Percentiles rank a stretch among this genome's conserved stretches.
Evolutionary conservation across 1,284 basidiomycete genomes (phyloP).

Genomic region (Acaromyces ingoldii): DNA sequence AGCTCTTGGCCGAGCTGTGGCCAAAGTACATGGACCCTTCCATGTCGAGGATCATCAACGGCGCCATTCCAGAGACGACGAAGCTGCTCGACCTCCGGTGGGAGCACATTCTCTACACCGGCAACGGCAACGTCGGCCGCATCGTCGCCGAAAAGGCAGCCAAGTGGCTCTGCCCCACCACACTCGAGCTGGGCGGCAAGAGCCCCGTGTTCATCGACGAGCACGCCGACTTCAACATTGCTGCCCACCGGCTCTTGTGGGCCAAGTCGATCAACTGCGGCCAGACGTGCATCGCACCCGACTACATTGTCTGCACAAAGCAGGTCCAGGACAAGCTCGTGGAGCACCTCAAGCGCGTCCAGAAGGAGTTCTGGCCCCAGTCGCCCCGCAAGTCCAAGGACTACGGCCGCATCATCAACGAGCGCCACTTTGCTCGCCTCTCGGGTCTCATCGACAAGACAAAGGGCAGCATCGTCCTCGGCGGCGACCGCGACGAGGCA

Average conservation of each 20-base stretch:
- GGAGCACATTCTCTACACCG: conserved; percentile 65
- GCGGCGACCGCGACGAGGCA: conserved; percentile 63
- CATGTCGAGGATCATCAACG: conserved; percentile 68
- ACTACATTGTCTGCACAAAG: conserved; percentile 69
- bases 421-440: conserved; percentile 62
- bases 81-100: conserved; percentile 73
- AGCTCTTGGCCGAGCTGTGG: conserved; percentile 68
- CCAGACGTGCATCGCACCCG: conserved; percentile 62
- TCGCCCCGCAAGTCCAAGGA: conserved; percentile 55
- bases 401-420: conserved; percentile 58
- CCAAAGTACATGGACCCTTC: conserved; percentile 75
- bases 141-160: conserved; percentile 78
- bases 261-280: conserved; percentile 67
- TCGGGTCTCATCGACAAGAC: conserved; percentile 64
- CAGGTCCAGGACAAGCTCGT: conserved; percentile 64
- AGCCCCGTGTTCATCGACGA: conserved; percentile 78
- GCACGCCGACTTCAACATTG: conserved; percentile 54
- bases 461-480: conserved; percentile 66
- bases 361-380: conserved; percentile 50
- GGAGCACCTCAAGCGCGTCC: conserved; percentile 60
- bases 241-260: conserved; percentile 65
- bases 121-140: conserved; percentile 67
- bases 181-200: conserved; percentile 75
- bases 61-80: conserved; percentile 69
- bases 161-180: conserved; percentile 75